Evolutionary conservation across 352 stramenopile genomes (phyloP).

Genomic region (Phytophthora hybrid): DNA sequence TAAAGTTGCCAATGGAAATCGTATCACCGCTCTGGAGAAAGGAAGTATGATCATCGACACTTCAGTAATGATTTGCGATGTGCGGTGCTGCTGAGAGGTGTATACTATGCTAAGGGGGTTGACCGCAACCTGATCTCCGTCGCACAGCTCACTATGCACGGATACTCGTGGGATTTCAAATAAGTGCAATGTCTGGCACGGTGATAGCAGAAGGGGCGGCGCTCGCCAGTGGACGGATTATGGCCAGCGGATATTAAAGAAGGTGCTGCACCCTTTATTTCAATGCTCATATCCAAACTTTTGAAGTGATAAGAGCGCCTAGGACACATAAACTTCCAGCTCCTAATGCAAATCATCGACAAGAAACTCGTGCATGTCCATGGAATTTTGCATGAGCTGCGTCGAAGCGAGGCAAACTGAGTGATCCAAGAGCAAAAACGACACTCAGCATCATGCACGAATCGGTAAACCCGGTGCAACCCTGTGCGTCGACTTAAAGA

Average conservation of each 20-base stretch:
- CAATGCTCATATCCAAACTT: background rate
- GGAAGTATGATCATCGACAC: background rate
- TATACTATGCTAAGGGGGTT: background rate
- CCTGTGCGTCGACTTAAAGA: constrained; percentile 19
- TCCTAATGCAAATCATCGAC: constrained; percentile 9
- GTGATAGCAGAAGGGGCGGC: background rate
- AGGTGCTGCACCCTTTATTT: background rate
- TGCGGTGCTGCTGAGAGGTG: background rate
- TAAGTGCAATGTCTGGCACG: background rate
- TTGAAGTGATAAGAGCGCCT: constrained; percentile 7
- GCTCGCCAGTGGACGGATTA: background rate
- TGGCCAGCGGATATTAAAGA: background rate
- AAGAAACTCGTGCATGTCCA: background rate
- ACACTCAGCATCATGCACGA: constrained; percentile 13
- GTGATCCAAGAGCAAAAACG: constrained; percentile 9
- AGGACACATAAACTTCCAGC: constrained; percentile 15
- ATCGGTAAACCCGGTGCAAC: constrained; percentile 14
- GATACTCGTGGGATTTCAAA: background rate
- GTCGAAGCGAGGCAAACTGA: constrained; percentile 15
- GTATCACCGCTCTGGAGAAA: background rate
- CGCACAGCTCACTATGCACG: background rate
- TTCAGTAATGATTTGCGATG: background rate
- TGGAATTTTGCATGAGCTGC: constrained; percentile 19
- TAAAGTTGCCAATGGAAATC: background rate
- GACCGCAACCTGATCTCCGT: too few relatives aligned